Conservation (phyloP, 192 early-diverging fungal genomes). For the Backusella tarrabulga region DNA sequence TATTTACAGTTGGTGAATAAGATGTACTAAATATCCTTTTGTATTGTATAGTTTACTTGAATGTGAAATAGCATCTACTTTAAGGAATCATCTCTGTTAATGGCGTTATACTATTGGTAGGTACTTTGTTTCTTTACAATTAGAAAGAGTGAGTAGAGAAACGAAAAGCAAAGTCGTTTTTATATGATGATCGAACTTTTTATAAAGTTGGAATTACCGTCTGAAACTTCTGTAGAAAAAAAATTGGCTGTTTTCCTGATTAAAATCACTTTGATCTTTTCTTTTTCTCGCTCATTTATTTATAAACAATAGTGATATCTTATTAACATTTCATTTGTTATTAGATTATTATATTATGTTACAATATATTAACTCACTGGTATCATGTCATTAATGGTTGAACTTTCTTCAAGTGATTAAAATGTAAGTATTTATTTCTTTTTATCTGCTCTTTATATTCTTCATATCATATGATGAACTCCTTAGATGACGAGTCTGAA, state of each 20-base stretch:
- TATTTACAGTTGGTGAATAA: not conserved
- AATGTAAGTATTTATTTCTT: not conserved
- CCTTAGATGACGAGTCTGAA: slow-evolving; percentile 82
- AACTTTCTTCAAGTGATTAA: not conserved
- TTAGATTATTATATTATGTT: not conserved
- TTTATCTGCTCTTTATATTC: not conserved
- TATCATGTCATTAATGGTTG: too few species aligned
- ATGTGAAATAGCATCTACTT: not conserved
- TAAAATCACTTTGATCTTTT: not conserved
- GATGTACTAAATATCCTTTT: not conserved
- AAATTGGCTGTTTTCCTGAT: slow-evolving; percentile 30
- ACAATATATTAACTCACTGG: too few species aligned
- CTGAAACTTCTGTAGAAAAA: slow-evolving; percentile 22
- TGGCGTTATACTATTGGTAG: not conserved
- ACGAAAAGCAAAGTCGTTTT: not conserved
- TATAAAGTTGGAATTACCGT: slow-evolving; percentile 37
- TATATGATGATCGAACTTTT: slow-evolving; percentile 25
- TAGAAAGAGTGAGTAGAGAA: not conserved
- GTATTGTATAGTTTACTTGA: not conserved
- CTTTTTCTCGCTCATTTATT: not conserved
- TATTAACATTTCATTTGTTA: not conserved
- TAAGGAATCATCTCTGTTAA: not conserved
- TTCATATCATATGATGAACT: slow-evolving; percentile 55
- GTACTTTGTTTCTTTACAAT: not conserved
- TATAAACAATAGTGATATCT: not conserved